These are phyloP conservation scores for Oryza punctata DNA, from an alignment of 176 grass and related monocot species.

Conservation along the genomic window DNA sequence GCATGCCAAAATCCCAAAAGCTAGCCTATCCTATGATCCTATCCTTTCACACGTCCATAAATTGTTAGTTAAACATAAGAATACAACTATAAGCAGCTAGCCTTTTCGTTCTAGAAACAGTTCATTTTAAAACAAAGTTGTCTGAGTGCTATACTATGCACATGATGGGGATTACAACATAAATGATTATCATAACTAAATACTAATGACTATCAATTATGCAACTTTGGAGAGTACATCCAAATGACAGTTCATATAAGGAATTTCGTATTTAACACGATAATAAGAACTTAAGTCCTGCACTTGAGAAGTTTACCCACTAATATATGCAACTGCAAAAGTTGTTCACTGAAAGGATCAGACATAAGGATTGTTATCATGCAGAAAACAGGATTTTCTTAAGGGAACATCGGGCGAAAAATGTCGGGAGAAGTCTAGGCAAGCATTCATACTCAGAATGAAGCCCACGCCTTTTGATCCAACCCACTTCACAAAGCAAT, in stretches of 20 bases:
- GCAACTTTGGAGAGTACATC: not conserved
- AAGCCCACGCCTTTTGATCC: constrained; percentile 78
- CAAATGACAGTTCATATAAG: not conserved
- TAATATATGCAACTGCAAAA: not conserved
- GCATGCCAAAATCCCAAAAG: not conserved
- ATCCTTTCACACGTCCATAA: not conserved
- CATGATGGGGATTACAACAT: not conserved
- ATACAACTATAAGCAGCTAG: not conserved
- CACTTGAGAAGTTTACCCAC: not conserved
- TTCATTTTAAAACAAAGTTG: not conserved
- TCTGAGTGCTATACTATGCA: not conserved
- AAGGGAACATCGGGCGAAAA: constrained; percentile 32
- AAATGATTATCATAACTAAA: not conserved
- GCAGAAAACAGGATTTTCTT: constrained; percentile 52
- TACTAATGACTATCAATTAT: not conserved
- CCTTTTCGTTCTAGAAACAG: not conserved
- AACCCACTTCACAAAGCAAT: constrained; percentile 55
- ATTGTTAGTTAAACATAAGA: not conserved
- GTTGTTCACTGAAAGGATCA: constrained; percentile 59
- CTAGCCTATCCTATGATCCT: not conserved
- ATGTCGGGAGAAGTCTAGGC: constrained; percentile 85
- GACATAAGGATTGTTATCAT: constrained; percentile 52
- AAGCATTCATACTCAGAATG: constrained; percentile 67
- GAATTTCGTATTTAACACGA: not conserved
- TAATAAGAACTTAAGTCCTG: not conserved